Evolutionary conservation across 2,329 filamentous ascomycete genomes (phyloP).

Genomic region (Aspergillus carbonarius): DNA sequence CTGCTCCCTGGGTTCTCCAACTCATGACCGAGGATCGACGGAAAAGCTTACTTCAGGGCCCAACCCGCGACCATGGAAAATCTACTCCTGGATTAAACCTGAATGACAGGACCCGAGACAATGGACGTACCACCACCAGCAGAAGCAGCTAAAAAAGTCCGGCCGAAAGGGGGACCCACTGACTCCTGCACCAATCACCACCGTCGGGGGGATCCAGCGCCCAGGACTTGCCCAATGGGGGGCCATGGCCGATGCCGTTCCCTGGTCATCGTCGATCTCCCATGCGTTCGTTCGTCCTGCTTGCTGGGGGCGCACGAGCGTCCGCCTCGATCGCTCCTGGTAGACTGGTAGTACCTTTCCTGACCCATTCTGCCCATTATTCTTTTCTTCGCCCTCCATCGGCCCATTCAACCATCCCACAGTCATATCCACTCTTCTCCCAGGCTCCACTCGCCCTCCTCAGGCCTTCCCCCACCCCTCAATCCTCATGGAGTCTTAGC

Average conservation of each 20-base stretch:
- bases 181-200: neutral
- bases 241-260: slow-evolving; percentile 10
- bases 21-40: slow-evolving; percentile 14
- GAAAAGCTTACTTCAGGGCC: slow-evolving; percentile 16
- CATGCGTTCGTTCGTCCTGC: slow-evolving; percentile 16
- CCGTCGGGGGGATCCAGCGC: neutral
- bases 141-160: slow-evolving; percentile 17
- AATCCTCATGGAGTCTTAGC: neutral
- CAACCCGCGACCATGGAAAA: slow-evolving; percentile 8
- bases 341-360: neutral
- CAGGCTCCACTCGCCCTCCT: neutral
- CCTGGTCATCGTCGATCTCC: slow-evolving; percentile 20
- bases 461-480: neutral
- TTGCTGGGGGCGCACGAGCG: slow-evolving; percentile 17
- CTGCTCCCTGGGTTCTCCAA: neutral
- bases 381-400: neutral
- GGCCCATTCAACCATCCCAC: too few relatives aligned
- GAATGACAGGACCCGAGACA: slow-evolving; percentile 27
- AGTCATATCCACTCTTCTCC: neutral
- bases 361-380: neutral
- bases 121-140: slow-evolving; percentile 21
- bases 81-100: slow-evolving; percentile 8
- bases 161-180: slow-evolving; percentile 5
- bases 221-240: slow-evolving; percentile 3
- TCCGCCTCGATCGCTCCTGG: neutral